Evolutionary conservation across 176 grass and related monocot species (phyloP), one percentile per base, ranked within the genome.

Genomic region (sorghum (Sorghum bicolor)): DNA sequence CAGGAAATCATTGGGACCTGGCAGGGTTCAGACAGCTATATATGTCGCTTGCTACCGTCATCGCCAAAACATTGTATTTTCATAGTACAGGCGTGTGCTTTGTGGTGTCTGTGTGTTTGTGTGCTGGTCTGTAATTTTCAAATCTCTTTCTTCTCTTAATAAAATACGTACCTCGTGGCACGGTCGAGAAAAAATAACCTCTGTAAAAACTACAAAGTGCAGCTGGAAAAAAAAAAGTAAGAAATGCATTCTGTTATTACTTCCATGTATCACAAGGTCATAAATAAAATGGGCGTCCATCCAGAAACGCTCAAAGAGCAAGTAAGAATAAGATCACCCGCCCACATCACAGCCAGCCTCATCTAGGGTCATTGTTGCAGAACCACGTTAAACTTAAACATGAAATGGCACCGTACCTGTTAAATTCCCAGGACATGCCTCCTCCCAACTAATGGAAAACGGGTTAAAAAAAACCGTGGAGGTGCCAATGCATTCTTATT

Each of bases 401-500:
- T 64, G 53, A 43, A 79, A 76, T 34, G 62, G 41, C 64, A 58
- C 63, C 17, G 63, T 77, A 55, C 39, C 67, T 58, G 50, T 20
- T n/a, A 81, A 53, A 62, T 64, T 81, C 50, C 76, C 72, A 8
- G 40, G 37, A 28, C 37, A 31, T 28, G 39, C 5, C 39, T 48
- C 48, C 40, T 76, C 77, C 62, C 30, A 64, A 26, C 19, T 44
- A 76, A 39, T 22, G 20, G 13, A 48, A 28, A 47, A 76, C 24
- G 40, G 70, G n/a, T 22, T 9, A 78, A 48, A 63, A 20, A 60
- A 25, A 84, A 70, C 43, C 19, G 5, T 82, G 43, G 64, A 77
- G 34, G 6, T 53, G 83, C 78, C 20, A 29, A 64, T 31, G 4
- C 48, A 38, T 57, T 73, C 45, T 87, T 90, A 90, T 90, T 90